These are phyloP conservation scores for Apostasia shenzhenica DNA, from an alignment of 106 monocot species.

Conservation along the genomic window DNA sequence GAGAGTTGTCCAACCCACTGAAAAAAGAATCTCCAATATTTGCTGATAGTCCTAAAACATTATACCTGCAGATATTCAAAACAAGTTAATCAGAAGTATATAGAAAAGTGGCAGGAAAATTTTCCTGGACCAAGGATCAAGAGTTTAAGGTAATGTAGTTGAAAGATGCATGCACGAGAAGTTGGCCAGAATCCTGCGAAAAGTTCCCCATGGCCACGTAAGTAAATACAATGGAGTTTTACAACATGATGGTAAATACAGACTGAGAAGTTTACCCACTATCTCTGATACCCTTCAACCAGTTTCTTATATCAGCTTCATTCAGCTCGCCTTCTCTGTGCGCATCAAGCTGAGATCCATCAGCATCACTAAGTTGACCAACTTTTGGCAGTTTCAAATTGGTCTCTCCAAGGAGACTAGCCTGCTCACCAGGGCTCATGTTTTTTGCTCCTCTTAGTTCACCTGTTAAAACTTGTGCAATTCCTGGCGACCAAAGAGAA, in stretches of 20 bases:
- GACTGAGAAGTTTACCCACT: conserved; percentile 59
- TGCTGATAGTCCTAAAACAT: conserved; percentile 77
- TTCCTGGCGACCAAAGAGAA: conserved; percentile 71
- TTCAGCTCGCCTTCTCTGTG: conserved; percentile 48
- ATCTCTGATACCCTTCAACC: conserved; percentile 89
- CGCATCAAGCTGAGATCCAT: conserved; percentile 47
- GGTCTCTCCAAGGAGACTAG: conserved; percentile 81
- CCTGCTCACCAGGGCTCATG: conserved; percentile 61
- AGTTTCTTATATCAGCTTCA: conserved; percentile 84
- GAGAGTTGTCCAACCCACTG: conserved; percentile 49
- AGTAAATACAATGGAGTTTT: too few relatives aligned
- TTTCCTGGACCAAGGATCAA: neutral
- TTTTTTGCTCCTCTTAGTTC: conserved; percentile 79
- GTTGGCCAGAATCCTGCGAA: neutral
- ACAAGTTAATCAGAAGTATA: neutral
- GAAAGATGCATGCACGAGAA: too few relatives aligned
- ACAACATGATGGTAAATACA: neutral
- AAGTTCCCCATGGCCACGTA: neutral
- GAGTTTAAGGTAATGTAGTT: neutral
- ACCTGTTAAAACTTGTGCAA: conserved; percentile 47
- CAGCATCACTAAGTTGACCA: conserved; percentile 29
- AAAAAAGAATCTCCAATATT: conserved; percentile 74
- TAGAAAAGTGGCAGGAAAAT: neutral
- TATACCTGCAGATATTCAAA: conserved; percentile 61
- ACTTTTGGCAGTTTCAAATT: conserved; percentile 36